Evolutionary conservation across 1,139 yeast genomes (phyloP), one percentile per base, ranked within the genome.

Genomic region (Yamadazyma buinensis): DNA sequence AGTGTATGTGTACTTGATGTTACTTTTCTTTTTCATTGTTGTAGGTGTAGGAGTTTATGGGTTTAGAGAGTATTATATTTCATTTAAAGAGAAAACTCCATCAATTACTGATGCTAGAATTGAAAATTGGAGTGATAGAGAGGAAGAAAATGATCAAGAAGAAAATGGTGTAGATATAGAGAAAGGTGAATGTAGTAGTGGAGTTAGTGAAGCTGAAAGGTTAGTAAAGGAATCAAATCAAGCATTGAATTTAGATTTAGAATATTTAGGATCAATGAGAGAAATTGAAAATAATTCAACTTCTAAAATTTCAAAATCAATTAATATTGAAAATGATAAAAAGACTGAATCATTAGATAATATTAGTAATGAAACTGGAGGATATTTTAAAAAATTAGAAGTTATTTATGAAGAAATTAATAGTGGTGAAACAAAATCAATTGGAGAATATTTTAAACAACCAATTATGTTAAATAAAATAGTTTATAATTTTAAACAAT

Each of bases 1-100:
- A 3, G 42, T 57, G n/a, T 61, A 60, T 37, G 49, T 59, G 4
- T 59, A 60, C 32, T 35, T 59, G 29, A 38, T 58, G 2, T 34
- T 61, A n/a, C 46, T 59, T 10, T 46, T 57, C 21, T 35, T 35
- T 3, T 46, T 51, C 9, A 41, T 55, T 4, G 52, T 58, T 2
- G 6, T 49, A 2, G 59, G 56, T 2, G 54, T 54, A 0, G 29
- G 52, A 1, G 29, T 47, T 3, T 61, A 58, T 49, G 64, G 54
- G 0, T 21, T 54, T 2, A 42, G 66, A 36, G 66, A 62, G 38
- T 59, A 55, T 34, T 34, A 37, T 14, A 31, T 57, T 3, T 53
- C 60, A 2, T 35, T 41, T 11, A 41, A 33, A 37, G 35, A 41
- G 4, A 32, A 39, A 20, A 32, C 36, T 1, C 29, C 31, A 13